These are phyloP conservation scores for Plectranthus barbatus DNA, from an alignment of 257 asterid species.

Conservation along the genomic window DNA sequence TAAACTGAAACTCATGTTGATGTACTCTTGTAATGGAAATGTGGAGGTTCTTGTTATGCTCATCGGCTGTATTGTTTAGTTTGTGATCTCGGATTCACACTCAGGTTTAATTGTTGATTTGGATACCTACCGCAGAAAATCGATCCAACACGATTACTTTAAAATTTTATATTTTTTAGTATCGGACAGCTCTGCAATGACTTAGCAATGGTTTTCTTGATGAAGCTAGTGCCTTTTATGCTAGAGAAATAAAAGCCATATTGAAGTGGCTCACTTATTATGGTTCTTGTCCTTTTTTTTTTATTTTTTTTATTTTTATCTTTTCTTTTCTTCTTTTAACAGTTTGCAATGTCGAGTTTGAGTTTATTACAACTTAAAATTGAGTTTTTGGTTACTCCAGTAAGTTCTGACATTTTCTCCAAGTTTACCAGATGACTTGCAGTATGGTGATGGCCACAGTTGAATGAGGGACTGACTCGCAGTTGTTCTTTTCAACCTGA, in stretches of 20 bases:
- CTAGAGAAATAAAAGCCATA: not conserved
- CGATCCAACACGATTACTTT: not conserved
- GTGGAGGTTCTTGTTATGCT: not conserved
- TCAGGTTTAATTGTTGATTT: not conserved
- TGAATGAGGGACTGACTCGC: slow-evolving; percentile 10
- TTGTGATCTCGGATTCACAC: not conserved
- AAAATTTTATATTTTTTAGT: not conserved
- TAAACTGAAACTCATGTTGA: slow-evolving; percentile 6
- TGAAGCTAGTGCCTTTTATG: not conserved
- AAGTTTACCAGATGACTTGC: slow-evolving; percentile 1
- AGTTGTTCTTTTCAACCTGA: not conserved
- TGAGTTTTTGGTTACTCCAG: not conserved
- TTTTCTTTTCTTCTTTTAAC: not conserved
- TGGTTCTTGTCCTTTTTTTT: not conserved
- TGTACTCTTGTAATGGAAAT: not conserved
- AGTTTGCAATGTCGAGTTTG: slow-evolving; percentile 2
- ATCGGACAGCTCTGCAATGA: not conserved
- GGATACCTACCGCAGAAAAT: not conserved
- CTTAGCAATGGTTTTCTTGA: not conserved
- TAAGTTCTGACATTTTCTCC: not conserved
- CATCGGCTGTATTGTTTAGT: not conserved
- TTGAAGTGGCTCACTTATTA: not conserved
- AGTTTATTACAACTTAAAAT: not conserved
- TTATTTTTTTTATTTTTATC: too few relatives aligned
- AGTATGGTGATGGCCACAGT: slow-evolving; percentile 10